Percentiles rank a stretch among this genome's conserved stretches.
Conservation (phyloP, 164 flowering plant species). For the Chimonanthus salicifolius region DNA sequence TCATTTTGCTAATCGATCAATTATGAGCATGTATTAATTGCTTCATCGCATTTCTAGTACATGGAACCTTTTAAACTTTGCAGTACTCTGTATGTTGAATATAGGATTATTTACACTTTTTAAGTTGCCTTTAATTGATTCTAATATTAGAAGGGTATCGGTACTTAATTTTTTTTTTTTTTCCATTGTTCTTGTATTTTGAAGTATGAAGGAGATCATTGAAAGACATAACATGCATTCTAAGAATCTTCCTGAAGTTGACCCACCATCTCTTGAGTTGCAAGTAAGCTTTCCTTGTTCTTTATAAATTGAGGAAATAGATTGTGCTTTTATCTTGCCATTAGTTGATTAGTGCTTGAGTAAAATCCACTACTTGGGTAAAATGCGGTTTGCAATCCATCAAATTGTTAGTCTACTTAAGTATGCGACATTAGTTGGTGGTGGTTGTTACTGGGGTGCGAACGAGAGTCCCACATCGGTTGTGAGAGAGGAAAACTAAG, state of each 20-base stretch:
- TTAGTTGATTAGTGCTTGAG: neutral
- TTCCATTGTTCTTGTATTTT: neutral
- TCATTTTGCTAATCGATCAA: too few species aligned
- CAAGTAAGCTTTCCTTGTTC: conserved; percentile 7
- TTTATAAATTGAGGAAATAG: neutral
- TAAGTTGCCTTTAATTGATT: neutral
- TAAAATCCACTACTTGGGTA: too few species aligned
- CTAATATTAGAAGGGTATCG: neutral
- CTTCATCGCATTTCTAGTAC: too few species aligned
- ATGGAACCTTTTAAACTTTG: too few species aligned
- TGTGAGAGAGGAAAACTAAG: too few species aligned
- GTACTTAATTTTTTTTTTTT: neutral
- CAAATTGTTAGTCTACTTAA: too few species aligned
- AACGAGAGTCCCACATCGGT: too few species aligned
- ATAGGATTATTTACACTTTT: too few species aligned
- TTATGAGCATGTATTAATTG: too few species aligned
- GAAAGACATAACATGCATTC: conserved; percentile 12
- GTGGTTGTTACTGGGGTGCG: too few species aligned
- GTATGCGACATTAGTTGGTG: too few species aligned
- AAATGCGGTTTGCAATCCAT: too few species aligned
- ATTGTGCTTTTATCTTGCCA: neutral
- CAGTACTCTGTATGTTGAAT: neutral
- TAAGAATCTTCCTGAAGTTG: conserved; percentile 8
- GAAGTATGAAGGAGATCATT: conserved; percentile 13
- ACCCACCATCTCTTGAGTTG: conserved; percentile 9